phyloP scores from a whole-genome alignment of 164 flowering plant species.

The Chloranthus sessilifolius region DNA sequence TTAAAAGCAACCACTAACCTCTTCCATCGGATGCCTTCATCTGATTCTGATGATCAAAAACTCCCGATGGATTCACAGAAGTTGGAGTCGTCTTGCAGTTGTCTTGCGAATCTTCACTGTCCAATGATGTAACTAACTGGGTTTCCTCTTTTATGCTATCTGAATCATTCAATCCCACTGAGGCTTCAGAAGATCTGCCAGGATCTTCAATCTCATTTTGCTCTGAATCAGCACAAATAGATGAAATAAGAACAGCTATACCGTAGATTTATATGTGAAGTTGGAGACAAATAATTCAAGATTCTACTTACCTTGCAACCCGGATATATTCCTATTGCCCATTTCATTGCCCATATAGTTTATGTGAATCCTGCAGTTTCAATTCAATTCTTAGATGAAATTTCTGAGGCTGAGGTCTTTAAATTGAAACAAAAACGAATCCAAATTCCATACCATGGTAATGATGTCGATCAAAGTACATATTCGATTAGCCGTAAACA shows the following conservation, averaged over 20 bases:
- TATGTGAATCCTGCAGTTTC: conserved; percentile 23
- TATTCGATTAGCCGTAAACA: too few relatives aligned
- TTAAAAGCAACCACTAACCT: conserved; percentile 26
- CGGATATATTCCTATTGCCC: conserved; percentile 47
- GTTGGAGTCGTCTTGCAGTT: conserved; percentile 14
- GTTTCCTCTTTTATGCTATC: conserved; percentile 18
- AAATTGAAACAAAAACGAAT: background rate
- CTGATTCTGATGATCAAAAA: conserved; percentile 17
- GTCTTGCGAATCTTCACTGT: conserved; percentile 19
- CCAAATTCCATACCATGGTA: conserved; percentile 32
- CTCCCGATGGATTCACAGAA: conserved; percentile 15
- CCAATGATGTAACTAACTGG: conserved; percentile 7
- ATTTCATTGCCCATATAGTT: conserved; percentile 52
- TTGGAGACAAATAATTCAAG: background rate
- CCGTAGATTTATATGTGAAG: background rate
- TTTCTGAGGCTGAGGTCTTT: conserved; percentile 2
- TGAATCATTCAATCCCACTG: conserved; percentile 3
- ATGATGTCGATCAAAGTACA: too few relatives aligned
- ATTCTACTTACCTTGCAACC: conserved; percentile 31
- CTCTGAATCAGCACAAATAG: conserved; percentile 20
- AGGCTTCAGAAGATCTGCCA: conserved; percentile 10
- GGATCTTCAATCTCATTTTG: conserved; percentile 25
- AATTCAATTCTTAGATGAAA: background rate
- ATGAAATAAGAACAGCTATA: too few relatives aligned
- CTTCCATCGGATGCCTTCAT: conserved; percentile 8